Percentiles rank a stretch among this genome's conserved stretches.
Conservation (phyloP, 1,139 yeast species). For the Kluyveromyces marxianus region DNA sequence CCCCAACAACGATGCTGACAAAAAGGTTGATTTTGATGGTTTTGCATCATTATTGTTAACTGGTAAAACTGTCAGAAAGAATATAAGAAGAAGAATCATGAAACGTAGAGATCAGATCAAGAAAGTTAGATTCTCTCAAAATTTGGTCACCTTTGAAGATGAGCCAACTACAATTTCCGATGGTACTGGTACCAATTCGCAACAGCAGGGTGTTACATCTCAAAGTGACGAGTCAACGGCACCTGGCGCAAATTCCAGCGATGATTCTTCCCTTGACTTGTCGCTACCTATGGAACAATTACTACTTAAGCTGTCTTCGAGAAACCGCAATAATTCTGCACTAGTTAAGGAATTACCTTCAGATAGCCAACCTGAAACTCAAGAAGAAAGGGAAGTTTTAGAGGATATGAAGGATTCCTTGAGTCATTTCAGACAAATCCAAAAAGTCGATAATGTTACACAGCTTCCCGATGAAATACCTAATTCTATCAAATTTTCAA, state of each 20-base stretch:
- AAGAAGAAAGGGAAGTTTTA: constrained; percentile 44
- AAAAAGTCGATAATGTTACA: constrained; percentile 57
- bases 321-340: constrained; percentile 23
- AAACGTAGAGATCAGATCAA: constrained; percentile 37
- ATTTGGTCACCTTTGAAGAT: constrained; percentile 38
- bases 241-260: not conserved
- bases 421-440: constrained; percentile 56
- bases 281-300: constrained; percentile 72
- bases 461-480: constrained; percentile 37
- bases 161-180: constrained; percentile 19
- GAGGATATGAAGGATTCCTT: constrained; percentile 62
- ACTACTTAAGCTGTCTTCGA: constrained; percentile 38
- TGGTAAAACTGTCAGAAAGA: constrained; percentile 43
- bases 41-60: constrained; percentile 69
- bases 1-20: constrained; percentile 12
- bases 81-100: constrained; percentile 30
- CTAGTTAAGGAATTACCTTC: constrained; percentile 25
- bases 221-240: not conserved
- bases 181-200: not conserved
- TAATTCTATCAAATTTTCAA: constrained; percentile 1
- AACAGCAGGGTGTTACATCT: not conserved
- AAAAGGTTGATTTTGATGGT: constrained; percentile 56
- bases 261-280: constrained; percentile 38
- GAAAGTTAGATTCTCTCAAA: constrained; percentile 66
- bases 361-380: constrained; percentile 29